Evolutionary conservation across 1,284 basidiomycete species (phyloP).

Genomic region (Puccinia novopanici): DNA sequence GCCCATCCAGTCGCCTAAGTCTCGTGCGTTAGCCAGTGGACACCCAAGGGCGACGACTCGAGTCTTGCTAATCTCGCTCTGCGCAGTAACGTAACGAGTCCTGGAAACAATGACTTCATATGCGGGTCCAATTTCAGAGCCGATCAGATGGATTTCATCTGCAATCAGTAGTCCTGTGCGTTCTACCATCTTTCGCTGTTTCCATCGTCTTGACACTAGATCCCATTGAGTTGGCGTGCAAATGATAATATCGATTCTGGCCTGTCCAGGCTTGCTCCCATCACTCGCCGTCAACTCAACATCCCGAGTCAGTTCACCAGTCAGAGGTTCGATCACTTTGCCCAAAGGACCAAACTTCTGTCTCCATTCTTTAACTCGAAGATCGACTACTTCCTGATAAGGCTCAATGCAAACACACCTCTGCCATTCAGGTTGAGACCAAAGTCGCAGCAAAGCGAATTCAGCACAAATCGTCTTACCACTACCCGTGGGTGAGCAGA

Average conservation of each 20-base stretch:
- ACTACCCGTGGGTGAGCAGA: conserved; percentile 92
- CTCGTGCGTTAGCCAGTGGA: conserved; percentile 91
- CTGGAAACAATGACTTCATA: conserved; percentile 95
- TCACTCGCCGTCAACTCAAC: conserved; percentile 74
- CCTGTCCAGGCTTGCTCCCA: conserved; percentile 48
- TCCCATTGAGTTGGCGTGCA: conserved; percentile 96
- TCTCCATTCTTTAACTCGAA: conserved; percentile 83
- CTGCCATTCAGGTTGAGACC: conserved; percentile 78
- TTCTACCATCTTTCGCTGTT: conserved; percentile 94
- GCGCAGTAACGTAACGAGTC: conserved; percentile 92
- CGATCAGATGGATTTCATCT: conserved; percentile 91
- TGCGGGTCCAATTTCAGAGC: conserved; percentile 82
- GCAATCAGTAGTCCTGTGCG: conserved; percentile 88
- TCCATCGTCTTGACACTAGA: conserved; percentile 91
- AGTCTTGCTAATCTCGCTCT: conserved; percentile 78
- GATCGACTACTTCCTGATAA: conserved; percentile 93
- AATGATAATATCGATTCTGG: conserved; percentile 81
- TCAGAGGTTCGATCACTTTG: conserved; percentile 88
- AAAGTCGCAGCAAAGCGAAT: conserved; percentile 86
- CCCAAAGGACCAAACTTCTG: conserved; percentile 78
- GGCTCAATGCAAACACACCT: conserved; percentile 96
- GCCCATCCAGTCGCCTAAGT: conserved; percentile 97
- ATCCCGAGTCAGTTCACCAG: conserved; percentile 92
- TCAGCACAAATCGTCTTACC: conserved; percentile 98
- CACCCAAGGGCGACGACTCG: conserved; percentile 91